These are phyloP conservation scores for Amanita muscaria DNA, from an alignment of 768 basidiomycete genomes.

Conservation along the genomic window DNA sequence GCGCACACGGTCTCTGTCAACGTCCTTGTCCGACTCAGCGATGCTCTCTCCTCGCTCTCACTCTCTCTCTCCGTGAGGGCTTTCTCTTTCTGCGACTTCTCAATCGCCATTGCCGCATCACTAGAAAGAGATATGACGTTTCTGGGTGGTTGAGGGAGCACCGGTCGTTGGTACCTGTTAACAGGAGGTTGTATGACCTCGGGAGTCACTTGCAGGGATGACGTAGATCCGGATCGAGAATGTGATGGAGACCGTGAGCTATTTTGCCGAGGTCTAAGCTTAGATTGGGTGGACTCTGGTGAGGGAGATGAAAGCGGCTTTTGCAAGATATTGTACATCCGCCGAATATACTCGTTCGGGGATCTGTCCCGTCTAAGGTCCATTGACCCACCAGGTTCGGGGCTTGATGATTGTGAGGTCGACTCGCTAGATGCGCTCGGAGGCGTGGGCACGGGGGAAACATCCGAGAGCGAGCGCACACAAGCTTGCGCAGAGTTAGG, in stretches of 20 bases:
- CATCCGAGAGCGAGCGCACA: conserved; percentile 1
- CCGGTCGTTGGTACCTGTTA: conserved; percentile 2
- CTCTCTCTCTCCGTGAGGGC: conserved; percentile 13
- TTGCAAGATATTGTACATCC: conserved; percentile 7
- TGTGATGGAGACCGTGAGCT: conserved; percentile 5
- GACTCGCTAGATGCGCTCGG: conserved; percentile 2
- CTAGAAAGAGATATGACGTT: conserved; percentile 39
- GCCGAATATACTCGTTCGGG: background rate
- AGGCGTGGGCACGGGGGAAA: background rate
- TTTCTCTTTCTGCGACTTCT: conserved; percentile 30
- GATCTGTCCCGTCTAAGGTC: background rate
- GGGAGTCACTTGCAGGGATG: conserved; percentile 13
- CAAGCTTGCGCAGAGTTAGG: background rate
- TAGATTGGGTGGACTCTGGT: background rate
- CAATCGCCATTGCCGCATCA: conserved; percentile 43
- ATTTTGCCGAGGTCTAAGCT: background rate
- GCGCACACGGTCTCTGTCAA: conserved; percentile 8
- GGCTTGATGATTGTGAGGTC: conserved; percentile 2
- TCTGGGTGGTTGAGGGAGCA: conserved; percentile 9
- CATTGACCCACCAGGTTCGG: background rate
- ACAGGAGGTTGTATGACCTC: conserved; percentile 12
- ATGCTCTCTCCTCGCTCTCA: conserved; percentile 20
- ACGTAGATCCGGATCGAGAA: conserved; percentile 18
- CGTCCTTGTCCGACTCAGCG: conserved; percentile 21
- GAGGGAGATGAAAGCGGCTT: conserved; percentile 4